Base-by-base conservation (phyloP, 139 green algal genomes). In the Chara braunii region DNA sequence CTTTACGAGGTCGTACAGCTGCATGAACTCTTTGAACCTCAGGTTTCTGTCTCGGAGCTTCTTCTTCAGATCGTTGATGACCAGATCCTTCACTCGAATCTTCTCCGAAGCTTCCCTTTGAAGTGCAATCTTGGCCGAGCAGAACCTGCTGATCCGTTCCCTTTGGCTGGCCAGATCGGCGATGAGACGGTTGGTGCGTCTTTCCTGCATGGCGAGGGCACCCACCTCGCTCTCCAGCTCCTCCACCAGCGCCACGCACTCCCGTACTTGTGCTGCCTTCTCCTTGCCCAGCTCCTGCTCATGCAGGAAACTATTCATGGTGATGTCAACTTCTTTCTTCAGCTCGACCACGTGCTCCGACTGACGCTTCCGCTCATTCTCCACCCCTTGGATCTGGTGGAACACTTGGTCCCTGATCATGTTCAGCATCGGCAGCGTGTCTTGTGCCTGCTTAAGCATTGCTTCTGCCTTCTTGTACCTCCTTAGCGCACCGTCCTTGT, bases 1-100 rank as follows among this genome's bases (percentile, higher is more conserved):
- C 74, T 86, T 86, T 18, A 92, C 86, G 60, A 90, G 68, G 56
- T 89, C 75, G 70, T 88, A 90, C 40, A 90, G 82, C 68, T 87
- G 84, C 58, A 85, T 63, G 69, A 85, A 88, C 62, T 90, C 86
- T 2, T 70, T 59, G 33, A 85, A 77, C 2, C 78, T 77, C 80
- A 31, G 5, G 7, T 33, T 3, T 22, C 64, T 67, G 34, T 82
- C 68, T 23, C 75, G 76, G 5, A 58, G 50, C 55, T 75, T 78
- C 64, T 87, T 85, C 75, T 87, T 86, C 11, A 90, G 72, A 60
- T 90, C 84, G 18, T 32, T 18, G 11, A 75, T 63, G n/a, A 68
- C 36, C 23, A 69, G 24, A 3, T 78, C 60, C 60, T 67, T 69
- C 14, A 83, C 58, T 26, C 34, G 26, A 55, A 78, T 5, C 26